Evolutionary conservation across 2,329 filamentous ascomycete genomes (phyloP).

Genomic region (Purpureocillium takamizusanense): DNA sequence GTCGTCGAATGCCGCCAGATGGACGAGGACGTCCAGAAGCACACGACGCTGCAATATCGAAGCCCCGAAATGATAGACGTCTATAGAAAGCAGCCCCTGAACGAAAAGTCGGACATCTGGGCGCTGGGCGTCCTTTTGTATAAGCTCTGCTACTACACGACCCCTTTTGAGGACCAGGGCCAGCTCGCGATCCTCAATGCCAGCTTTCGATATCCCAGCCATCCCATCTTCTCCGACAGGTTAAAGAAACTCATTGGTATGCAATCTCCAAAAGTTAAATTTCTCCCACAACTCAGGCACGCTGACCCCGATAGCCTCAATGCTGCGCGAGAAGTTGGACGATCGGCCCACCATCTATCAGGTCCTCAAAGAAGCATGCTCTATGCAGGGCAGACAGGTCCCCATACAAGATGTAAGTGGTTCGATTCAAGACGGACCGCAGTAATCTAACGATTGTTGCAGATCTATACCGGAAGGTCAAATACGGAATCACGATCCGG

Average conservation of each 20-base stretch:
- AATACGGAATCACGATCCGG: slow-evolving; percentile 51
- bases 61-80: slow-evolving; percentile 99
- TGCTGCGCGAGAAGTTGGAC: slow-evolving; percentile 78
- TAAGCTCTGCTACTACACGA: slow-evolving; percentile 98
- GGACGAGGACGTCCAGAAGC: slow-evolving; percentile 93
- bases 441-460: slow-evolving; percentile 5
- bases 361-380: slow-evolving; percentile 76
- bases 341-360: slow-evolving; percentile 87
- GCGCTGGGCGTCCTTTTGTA: slow-evolving; percentile 90
- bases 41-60: slow-evolving; percentile 94
- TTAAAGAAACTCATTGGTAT: slow-evolving; percentile 83
- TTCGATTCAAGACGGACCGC: too few relatives aligned
- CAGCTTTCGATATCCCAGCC: slow-evolving; percentile 81
- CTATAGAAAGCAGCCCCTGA: slow-evolving; percentile 89
- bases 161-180: slow-evolving; percentile 94
- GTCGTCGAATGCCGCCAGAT: slow-evolving; percentile 84
- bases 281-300: background rate
- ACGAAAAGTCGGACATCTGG: slow-evolving; percentile 99
- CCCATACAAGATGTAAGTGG: slow-evolving; percentile 77
- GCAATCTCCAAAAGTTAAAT: background rate
- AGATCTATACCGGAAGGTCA: slow-evolving; percentile 64
- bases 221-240: slow-evolving; percentile 82
- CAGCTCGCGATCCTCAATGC: slow-evolving; percentile 96
- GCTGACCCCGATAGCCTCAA: slow-evolving; percentile 51
- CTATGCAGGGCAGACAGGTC: slow-evolving; percentile 78